These are phyloP conservation scores for Colletotrichum sidae DNA, from an alignment of 2,329 filamentous ascomycete genomes.

Conservation along the genomic window DNA sequence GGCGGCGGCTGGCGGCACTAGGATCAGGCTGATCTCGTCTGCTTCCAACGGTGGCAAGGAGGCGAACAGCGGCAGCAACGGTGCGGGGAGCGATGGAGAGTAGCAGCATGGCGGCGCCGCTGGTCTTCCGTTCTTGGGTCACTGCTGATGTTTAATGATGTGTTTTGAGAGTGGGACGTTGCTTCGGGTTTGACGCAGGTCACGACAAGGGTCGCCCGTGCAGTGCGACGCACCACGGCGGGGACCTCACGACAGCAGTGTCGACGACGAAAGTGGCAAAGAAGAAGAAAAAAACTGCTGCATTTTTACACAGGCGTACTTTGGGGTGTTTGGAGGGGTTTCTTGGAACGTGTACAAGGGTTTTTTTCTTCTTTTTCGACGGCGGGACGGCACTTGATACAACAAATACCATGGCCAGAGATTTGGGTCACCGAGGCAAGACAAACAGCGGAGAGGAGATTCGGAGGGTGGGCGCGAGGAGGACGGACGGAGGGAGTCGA, in stretches of 20 bases:
- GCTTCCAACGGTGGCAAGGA: conserved; percentile 48
- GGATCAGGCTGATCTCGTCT: conserved; percentile 76
- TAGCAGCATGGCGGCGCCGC: conserved; percentile 39
- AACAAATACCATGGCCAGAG: conserved; percentile 43
- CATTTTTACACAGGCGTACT: conserved; percentile 34
- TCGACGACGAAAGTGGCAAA: conserved; percentile 2
- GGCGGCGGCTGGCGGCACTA: conserved; percentile 60
- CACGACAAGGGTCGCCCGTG: conserved; percentile 28
- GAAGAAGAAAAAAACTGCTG: conserved; percentile 2
- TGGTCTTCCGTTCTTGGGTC: conserved; percentile 3
- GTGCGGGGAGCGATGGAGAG: conserved; percentile 66
- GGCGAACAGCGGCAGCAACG: conserved; percentile 47
- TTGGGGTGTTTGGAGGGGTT: conserved; percentile 30
- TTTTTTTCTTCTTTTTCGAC: conserved; percentile 1
- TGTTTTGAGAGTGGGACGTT: conserved; percentile 9
- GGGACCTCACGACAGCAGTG: conserved; percentile 14
- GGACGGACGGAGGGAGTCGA: background rate
- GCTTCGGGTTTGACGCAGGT: conserved; percentile 36
- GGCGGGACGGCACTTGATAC: conserved; percentile 39
- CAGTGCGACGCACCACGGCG: conserved; percentile 8
- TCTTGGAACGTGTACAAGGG: conserved; percentile 39
- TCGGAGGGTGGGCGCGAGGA: conserved; percentile 12
- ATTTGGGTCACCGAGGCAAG: conserved; percentile 9
- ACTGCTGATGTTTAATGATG: conserved; percentile 26
- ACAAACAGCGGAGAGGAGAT: conserved; percentile 13